Evolutionary conservation across 176 grass and related monocot species (phyloP), one percentile per base, ranked within the genome.

Genomic region (Oryza rufipogon): DNA sequence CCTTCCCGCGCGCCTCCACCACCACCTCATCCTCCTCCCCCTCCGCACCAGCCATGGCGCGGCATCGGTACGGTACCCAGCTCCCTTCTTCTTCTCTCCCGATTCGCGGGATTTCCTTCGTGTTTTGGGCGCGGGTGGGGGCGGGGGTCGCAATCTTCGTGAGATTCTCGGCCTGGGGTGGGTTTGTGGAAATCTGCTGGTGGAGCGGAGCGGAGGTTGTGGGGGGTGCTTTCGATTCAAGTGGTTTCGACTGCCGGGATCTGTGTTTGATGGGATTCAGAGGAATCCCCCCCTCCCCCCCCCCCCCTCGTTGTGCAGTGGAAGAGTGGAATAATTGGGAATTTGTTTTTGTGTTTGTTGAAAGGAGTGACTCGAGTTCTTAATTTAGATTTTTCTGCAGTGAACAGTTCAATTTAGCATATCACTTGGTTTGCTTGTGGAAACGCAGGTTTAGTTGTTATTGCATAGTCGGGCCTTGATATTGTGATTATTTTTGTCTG

Each of bases 51-150:
- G 52, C 66, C 81, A 98, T 98, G 96, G 93, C 93, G 86, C 71
- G 47, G 81, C 44, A 82, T 86, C 69, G 96, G 96, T 98, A 95
- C 58, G 96, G 96, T 93, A 95, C 58, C 42, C 20, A n/a, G 12
- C 51, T 10, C 34, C 11, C 22, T 38, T 12, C 19, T 0, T 20
- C 2, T 1, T 48, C 7, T 20, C 66, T 54, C n/a, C 25, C 41
- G 64, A 68, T 75, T 68, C 71, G 6, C 71, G 30, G 23, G 23
- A n/a, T 71, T 73, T 11, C 17, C 34, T 64, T 81, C 63, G 20
- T 2, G 48, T 12, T 5, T 46, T 2, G 60, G 15, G 20, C 54
- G 51, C 41, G 66, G n/a, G n/a, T n/a, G n/a, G 28, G 7, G 9
- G 23, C 14, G 48, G 69, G n/a, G n/a, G n/a, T n/a, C 15, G 7